These are phyloP conservation scores for Backusella sp. DNA, from an alignment of 192 early-diverging fungal genomes.

Conservation along the genomic window DNA sequence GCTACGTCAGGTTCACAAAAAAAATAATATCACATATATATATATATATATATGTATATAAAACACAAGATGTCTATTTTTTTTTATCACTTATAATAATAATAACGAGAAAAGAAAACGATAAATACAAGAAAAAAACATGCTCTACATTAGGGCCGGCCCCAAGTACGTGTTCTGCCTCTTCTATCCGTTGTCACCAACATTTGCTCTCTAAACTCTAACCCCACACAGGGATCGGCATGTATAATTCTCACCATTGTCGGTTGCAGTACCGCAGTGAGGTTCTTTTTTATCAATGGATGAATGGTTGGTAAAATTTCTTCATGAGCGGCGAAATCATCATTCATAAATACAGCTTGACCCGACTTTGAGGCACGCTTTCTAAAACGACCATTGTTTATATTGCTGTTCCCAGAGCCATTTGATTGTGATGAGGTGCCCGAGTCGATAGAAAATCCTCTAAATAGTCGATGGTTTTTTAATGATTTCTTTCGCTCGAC, in stretches of 20 bases:
- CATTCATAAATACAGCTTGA: neutral
- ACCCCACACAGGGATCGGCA: constrained; percentile 24
- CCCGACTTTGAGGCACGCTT: neutral
- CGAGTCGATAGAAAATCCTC: neutral
- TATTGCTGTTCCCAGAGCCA: neutral
- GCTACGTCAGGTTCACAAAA: too few species aligned
- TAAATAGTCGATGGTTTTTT: constrained; percentile 3
- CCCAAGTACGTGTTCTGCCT: constrained; percentile 31
- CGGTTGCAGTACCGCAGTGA: constrained; percentile 25
- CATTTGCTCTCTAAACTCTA: constrained; percentile 14
- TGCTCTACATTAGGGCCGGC: constrained; percentile 22
- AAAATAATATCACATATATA: too few species aligned
- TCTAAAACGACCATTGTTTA: constrained; percentile 5
- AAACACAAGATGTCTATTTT: neutral
- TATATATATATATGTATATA: neutral
- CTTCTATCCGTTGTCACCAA: constrained; percentile 33
- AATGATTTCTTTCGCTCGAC: constrained; percentile 13
- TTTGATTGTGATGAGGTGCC: neutral
- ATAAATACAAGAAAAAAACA: neutral
- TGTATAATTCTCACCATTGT: constrained; percentile 12
- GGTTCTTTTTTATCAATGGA: constrained; percentile 19
- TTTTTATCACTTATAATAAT: neutral
- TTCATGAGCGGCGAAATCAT: neutral
- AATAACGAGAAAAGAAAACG: neutral
- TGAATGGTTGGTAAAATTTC: constrained; percentile 21